Evolutionary conservation across 495 filamentous ascomycete species (phyloP).

Genomic region (Penicillium alfredii): DNA sequence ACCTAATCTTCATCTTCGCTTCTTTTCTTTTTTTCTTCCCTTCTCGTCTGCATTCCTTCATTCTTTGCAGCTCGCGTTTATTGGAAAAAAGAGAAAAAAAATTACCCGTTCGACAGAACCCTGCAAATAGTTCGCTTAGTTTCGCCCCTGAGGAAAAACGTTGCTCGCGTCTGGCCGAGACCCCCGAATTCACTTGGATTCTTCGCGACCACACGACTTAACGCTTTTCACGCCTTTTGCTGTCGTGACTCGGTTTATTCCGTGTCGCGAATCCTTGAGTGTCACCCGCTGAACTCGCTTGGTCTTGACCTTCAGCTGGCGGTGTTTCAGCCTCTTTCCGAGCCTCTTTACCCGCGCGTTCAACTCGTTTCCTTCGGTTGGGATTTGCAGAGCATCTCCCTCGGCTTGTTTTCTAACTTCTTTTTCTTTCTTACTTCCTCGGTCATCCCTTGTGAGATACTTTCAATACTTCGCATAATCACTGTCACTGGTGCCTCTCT

Average conservation of each 20-base stretch:
- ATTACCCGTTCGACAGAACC: not conserved
- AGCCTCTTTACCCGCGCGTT: conserved; percentile 12
- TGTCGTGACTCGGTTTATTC: too few relatives aligned
- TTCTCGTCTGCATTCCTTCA: conserved; percentile 29
- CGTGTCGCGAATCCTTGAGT: too few relatives aligned
- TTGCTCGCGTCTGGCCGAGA: conserved; percentile 21
- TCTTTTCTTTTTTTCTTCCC: conserved; percentile 24
- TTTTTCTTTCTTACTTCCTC: conserved; percentile 11
- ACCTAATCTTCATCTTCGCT: conserved; percentile 24
- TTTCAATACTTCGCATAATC: conserved; percentile 20
- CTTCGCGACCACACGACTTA: conserved; percentile 1
- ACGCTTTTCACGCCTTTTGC: conserved; percentile 4
- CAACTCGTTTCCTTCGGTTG: conserved; percentile 20
- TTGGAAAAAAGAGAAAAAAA: conserved; percentile 24
- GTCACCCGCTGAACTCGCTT: too few relatives aligned
- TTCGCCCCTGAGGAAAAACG: conserved; percentile 24
- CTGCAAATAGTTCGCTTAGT: conserved; percentile 27
- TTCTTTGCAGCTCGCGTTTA: conserved; percentile 25
- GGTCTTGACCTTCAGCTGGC: conserved; percentile 9
- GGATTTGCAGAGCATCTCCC: conserved; percentile 46
- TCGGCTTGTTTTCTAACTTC: conserved; percentile 17
- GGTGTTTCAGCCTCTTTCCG: conserved; percentile 15
- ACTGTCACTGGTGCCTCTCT: conserved; percentile 1
- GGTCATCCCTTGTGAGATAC: conserved; percentile 12
- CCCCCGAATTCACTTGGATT: conserved; percentile 13